Conservation (phyloP, 768 basidiomycete genomes). For the Tephrocybe sp. region DNA sequence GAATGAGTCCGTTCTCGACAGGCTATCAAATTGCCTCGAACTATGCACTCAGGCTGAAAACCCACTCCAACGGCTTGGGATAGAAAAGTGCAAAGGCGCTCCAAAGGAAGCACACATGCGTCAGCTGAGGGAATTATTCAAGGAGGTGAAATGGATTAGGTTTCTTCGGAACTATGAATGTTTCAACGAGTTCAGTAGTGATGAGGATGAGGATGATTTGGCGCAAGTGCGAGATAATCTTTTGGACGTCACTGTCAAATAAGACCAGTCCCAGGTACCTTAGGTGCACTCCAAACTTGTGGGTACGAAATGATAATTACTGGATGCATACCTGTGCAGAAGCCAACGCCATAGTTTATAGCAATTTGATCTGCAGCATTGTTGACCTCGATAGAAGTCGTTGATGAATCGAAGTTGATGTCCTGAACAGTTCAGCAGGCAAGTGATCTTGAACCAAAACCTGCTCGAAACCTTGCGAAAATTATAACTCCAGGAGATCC, state of each 20-base stretch:
- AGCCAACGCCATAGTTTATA: constrained; percentile 52
- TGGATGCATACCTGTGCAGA: constrained; percentile 42
- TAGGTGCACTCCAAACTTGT: not conserved
- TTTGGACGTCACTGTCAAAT: constrained; percentile 44
- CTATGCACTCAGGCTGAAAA: too few species aligned
- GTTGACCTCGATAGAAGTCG: constrained; percentile 40
- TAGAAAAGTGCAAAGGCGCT: too few species aligned
- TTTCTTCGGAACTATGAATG: too few species aligned
- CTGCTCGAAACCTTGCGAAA: constrained; percentile 37
- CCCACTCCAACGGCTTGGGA: too few species aligned
- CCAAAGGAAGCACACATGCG: too few species aligned
- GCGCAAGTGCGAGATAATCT: constrained; percentile 23
- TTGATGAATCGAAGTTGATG: constrained; percentile 43
- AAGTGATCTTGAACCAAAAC: not conserved
- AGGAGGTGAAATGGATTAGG: too few species aligned
- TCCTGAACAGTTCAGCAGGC: constrained; percentile 26
- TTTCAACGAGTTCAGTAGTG: too few species aligned
- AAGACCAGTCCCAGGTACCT: constrained; percentile 53
- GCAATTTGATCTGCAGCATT: constrained; percentile 43
- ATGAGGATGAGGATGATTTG: not conserved
- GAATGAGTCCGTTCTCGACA: too few species aligned
- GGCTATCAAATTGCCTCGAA: too few species aligned
- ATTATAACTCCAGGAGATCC: constrained; percentile 55
- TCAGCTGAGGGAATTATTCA: too few species aligned
- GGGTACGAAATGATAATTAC: not conserved